A percentile compares a stretch with the other conserved stretches of the same genome.
Evolutionary conservation across 23 red algal genomes (phyloP).

Genomic region (Gracilaria vermiculophylla): DNA sequence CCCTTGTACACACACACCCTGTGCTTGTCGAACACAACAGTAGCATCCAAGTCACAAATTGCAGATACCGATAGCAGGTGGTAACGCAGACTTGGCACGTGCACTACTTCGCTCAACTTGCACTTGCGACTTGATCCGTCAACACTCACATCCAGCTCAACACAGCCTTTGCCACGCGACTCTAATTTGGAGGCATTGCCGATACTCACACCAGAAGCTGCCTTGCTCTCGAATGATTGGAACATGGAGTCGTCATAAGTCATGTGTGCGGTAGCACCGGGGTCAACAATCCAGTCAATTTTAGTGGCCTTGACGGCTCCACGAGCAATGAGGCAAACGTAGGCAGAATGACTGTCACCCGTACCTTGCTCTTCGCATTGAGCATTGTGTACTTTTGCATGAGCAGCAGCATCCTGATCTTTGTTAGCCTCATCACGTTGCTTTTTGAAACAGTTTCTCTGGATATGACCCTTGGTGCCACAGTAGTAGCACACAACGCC

Average conservation of each 20-base stretch:
- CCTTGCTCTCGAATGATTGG: slow-evolving; percentile 10
- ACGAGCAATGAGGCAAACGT: slow-evolving; percentile 22
- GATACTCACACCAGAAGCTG: neutral
- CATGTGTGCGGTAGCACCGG: slow-evolving; percentile 7
- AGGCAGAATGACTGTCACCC: slow-evolving; percentile 4
- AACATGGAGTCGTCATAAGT: slow-evolving; percentile 19
- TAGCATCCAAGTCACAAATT: too few relatives aligned
- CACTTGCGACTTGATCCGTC: too few relatives aligned
- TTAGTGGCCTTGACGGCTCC: neutral
- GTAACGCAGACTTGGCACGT: too few relatives aligned
- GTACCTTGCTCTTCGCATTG: neutral
- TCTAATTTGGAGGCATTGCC: slow-evolving; percentile 35
- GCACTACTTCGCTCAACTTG: too few relatives aligned
- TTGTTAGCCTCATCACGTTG: slow-evolving; percentile 28
- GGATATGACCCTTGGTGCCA: slow-evolving; percentile 9
- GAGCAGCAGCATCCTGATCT: neutral
- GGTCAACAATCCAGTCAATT: slow-evolving; percentile 3
- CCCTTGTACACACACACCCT: too few relatives aligned
- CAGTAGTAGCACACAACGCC: neutral
- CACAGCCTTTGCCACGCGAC: too few relatives aligned
- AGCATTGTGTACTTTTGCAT: neutral
- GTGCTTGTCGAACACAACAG: too few relatives aligned
- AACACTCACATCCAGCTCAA: too few relatives aligned
- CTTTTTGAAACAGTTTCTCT: slow-evolving; percentile 19
- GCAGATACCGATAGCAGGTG: too few relatives aligned